phyloP scores from a whole-genome alignment of 2,329 filamentous ascomycete genomes.

The Monilinia aucupariae region DNA sequence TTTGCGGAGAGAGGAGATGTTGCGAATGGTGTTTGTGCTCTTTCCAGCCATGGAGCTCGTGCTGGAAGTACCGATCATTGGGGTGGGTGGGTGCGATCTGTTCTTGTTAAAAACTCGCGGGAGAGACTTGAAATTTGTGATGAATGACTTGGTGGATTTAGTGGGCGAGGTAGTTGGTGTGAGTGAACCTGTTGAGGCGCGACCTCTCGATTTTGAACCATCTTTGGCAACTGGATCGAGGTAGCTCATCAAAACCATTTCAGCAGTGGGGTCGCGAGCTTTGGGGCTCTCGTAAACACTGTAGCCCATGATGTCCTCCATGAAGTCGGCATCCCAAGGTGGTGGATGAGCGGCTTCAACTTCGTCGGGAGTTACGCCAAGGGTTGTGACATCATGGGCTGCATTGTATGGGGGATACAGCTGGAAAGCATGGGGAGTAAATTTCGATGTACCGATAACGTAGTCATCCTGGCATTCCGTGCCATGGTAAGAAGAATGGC shows the following conservation, averaged over 20 bases:
- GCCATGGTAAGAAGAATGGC: conserved; percentile 1
- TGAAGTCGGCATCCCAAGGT: not conserved
- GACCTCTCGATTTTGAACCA: not conserved
- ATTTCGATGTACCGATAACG: not conserved
- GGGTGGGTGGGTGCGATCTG: not conserved
- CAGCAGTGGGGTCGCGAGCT: not conserved
- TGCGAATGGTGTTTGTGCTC: not conserved
- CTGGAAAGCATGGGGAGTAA: conserved; percentile 1
- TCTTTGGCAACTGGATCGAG: not conserved
- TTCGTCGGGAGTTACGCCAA: not conserved
- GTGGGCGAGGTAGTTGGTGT: not conserved
- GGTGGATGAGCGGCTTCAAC: not conserved
- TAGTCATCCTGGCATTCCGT: conserved; percentile 7
- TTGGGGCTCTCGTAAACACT: not conserved
- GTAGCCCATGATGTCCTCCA: not conserved
- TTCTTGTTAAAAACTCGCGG: not conserved
- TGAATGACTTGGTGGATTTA: not conserved
- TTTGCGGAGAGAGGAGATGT: not conserved
- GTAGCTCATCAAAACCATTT: not conserved
- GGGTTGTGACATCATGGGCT: not conserved
- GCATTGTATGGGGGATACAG: not conserved
- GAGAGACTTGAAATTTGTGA: not conserved
- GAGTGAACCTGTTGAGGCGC: not conserved
- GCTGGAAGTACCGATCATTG: not conserved
- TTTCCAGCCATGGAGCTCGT: not conserved